Evolutionary conservation across 2,329 filamentous ascomycete genomes (phyloP).

Genomic region (Aureobasidium lini): DNA sequence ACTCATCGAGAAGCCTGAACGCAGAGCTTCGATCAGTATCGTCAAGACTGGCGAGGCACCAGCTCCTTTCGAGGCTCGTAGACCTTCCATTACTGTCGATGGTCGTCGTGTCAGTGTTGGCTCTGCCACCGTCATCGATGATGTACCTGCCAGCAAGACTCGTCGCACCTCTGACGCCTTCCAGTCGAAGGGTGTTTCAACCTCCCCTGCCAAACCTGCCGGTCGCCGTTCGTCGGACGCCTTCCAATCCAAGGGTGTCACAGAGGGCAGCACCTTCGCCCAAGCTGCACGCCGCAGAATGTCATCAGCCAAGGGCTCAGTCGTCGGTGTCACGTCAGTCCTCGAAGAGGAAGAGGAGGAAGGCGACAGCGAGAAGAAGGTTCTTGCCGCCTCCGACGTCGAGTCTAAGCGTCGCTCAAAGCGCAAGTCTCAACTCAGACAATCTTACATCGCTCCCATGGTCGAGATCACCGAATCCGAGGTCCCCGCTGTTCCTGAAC

Average conservation of each 20-base stretch:
- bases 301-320: background rate
- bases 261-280: background rate
- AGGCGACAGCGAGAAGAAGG: background rate
- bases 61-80: background rate
- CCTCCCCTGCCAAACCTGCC: background rate
- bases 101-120: constrained; percentile 1
- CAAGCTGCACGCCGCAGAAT: background rate
- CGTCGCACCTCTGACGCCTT: background rate
- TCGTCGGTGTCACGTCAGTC: background rate
- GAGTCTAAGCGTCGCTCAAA: background rate
- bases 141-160: background rate
- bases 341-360: constrained; percentile 3
- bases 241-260: background rate
- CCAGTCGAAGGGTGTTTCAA: background rate
- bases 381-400: background rate
- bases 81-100: constrained; percentile 4
- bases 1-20: background rate
- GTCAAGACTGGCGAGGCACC: constrained; percentile 1
- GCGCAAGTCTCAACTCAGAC: background rate
- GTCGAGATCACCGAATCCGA: background rate
- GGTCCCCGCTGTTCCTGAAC: background rate
- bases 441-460: background rate
- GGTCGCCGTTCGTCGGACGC: background rate
- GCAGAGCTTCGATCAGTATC: constrained; percentile 6
- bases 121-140: background rate